Evolutionary conservation across 768 basidiomycete genomes (phyloP).

Genomic region (Mrakia blollopis): DNA sequence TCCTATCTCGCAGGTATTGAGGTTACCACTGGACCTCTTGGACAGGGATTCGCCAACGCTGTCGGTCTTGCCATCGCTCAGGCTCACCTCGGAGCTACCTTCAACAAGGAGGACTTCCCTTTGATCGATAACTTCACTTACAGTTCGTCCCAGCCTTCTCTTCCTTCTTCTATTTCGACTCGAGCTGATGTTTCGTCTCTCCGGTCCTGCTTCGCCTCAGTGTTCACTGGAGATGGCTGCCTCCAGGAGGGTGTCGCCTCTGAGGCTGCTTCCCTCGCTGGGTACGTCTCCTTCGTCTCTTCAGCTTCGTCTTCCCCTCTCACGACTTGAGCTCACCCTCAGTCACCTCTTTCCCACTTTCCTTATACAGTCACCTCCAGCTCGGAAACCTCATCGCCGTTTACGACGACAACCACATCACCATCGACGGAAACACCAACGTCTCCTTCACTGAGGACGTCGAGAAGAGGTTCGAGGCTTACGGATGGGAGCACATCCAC

Average conservation of each 20-base stretch:
- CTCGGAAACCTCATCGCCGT: constrained; percentile 88
- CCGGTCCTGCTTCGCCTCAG: constrained; percentile 46
- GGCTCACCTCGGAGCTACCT: constrained; percentile 81
- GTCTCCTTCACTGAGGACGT: constrained; percentile 94
- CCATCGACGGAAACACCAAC: constrained; percentile 89
- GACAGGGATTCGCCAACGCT: constrained; percentile 81
- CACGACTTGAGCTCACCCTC: not conserved
- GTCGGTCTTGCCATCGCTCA: constrained; percentile 92
- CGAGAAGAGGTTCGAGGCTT: constrained; percentile 75
- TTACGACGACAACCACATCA: constrained; percentile 96
- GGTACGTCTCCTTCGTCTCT: not conserved
- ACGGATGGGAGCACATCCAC: constrained; percentile 89
- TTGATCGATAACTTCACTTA: constrained; percentile 85
- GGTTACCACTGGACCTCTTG: constrained; percentile 93
- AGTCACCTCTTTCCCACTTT: not conserved
- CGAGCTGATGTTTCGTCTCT: constrained; percentile 12
- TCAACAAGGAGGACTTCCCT: constrained; percentile 73
- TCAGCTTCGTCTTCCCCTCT: not conserved
- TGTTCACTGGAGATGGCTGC: constrained; percentile 91
- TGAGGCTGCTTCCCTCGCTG: constrained; percentile 87
- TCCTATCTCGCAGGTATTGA: constrained; percentile 25
- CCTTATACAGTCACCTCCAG: constrained; percentile 63
- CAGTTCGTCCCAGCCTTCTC: constrained; percentile 48
- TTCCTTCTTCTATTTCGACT: not conserved
- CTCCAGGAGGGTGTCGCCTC: constrained; percentile 94